Conservation (phyloP, 805 yeast genomes). For the Dipodascopsis tothii region DNA sequence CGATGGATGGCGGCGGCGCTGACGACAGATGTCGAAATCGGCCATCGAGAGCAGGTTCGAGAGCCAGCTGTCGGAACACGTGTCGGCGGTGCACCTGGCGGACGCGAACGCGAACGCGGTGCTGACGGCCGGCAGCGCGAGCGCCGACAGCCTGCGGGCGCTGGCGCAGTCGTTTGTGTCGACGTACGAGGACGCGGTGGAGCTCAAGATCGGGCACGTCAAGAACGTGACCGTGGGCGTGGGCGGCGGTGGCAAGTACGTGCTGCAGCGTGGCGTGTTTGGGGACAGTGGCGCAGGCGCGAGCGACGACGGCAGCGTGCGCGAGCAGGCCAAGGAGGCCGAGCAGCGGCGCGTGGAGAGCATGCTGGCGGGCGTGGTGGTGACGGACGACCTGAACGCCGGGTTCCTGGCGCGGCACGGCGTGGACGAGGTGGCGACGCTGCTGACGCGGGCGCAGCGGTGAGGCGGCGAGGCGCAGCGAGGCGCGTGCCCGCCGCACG, state of each 20-base stretch:
- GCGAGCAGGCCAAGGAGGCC: not conserved
- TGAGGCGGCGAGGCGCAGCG: not conserved
- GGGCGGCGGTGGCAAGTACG: not conserved
- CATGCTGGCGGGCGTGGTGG: not conserved
- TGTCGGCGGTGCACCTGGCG: constrained; percentile 12
- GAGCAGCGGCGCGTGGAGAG: not conserved
- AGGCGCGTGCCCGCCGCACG: too few relatives aligned
- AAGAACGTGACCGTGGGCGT: constrained; percentile 8
- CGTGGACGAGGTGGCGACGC: not conserved
- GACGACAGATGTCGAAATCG: not conserved
- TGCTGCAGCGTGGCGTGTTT: not conserved
- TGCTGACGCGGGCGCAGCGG: not conserved
- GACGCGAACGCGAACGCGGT: constrained; percentile 21
- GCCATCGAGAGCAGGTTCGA: not conserved
- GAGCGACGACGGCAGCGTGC: not conserved
- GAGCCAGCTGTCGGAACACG: not conserved
- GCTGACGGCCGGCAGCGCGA: constrained; percentile 8
- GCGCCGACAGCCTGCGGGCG: constrained; percentile 2
- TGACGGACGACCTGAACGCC: not conserved
- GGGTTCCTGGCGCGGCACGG: not conserved
- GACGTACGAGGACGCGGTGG: constrained; percentile 14
- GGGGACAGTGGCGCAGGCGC: not conserved
- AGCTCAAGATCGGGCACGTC: constrained; percentile 20
- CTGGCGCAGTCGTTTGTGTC: constrained; percentile 14
- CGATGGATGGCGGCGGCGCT: too few relatives aligned